phyloP scores from a whole-genome alignment of 257 asterid genomes.

The Nicotiana tomentosiformis region DNA sequence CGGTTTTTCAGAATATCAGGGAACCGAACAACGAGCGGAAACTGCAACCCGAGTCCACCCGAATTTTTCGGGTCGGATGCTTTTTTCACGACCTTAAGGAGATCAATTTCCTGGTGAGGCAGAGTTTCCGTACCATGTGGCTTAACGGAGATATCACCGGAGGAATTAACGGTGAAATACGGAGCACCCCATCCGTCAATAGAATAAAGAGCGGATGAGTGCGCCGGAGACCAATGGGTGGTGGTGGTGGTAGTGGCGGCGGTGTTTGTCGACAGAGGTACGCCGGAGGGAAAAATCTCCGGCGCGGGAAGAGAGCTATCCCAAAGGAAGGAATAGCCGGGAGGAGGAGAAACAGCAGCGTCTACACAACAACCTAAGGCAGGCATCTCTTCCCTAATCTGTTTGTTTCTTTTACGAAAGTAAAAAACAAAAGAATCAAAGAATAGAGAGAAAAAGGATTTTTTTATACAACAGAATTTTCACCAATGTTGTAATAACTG shows the following conservation, averaged over 20 bases:
- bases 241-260: constrained; percentile 6
- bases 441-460: constrained; percentile 18
- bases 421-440: constrained; percentile 38
- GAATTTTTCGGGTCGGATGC: constrained; percentile 55
- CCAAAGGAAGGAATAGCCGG: constrained; percentile 55
- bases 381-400: constrained; percentile 71
- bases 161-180: constrained; percentile 68
- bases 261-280: constrained; percentile 27
- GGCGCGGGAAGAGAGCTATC: constrained; percentile 54
- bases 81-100: constrained; percentile 78
- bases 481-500: constrained; percentile 50
- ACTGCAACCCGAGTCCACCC: constrained; percentile 83
- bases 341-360: constrained; percentile 50
- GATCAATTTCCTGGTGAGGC: constrained; percentile 84
- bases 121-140: constrained; percentile 61
- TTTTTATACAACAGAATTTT: constrained; percentile 12
- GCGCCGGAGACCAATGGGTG: constrained; percentile 57
- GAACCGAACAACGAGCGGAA: constrained; percentile 74
- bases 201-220: constrained; percentile 61
- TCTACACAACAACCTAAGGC: constrained; percentile 79
- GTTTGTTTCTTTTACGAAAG: constrained; percentile 9
- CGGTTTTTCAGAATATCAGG: constrained; percentile 79
- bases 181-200: constrained; percentile 96
- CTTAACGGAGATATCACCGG: constrained; percentile 68
- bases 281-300: constrained; percentile 27